A percentile compares a stretch with the other conserved stretches of the same genome.
phyloP scores from a whole-genome alignment of 768 basidiomycete genomes.

The Naganishia vaughanmartiniae region DNA sequence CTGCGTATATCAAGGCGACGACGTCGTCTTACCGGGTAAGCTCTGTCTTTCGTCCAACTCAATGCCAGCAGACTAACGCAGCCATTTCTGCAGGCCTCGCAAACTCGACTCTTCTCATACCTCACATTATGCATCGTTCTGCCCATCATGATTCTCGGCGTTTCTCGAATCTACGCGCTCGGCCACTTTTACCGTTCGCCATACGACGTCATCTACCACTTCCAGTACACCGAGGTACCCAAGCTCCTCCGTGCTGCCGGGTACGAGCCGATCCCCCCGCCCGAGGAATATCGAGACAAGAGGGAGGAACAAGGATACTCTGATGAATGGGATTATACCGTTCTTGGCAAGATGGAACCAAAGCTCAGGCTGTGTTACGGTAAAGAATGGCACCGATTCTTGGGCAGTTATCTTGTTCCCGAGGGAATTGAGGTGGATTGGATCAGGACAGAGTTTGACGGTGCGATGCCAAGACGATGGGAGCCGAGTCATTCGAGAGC shows the following conservation, averaged over 20 bases:
- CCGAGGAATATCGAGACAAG: slow-evolving; percentile 49
- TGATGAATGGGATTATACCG: slow-evolving; percentile 57
- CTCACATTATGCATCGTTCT: slow-evolving; percentile 71
- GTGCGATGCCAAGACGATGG: slow-evolving; percentile 83
- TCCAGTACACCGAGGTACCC: slow-evolving; percentile 78
- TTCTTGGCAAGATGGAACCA: slow-evolving; percentile 64
- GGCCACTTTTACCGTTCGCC: slow-evolving; percentile 90
- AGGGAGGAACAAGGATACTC: slow-evolving; percentile 59
- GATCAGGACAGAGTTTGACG: slow-evolving; percentile 86
- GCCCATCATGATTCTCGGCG: slow-evolving; percentile 66
- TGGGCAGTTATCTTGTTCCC: slow-evolving; percentile 83
- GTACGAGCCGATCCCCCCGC: slow-evolving; percentile 46
- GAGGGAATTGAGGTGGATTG: slow-evolving; percentile 78
- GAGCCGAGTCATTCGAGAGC: slow-evolving; percentile 50
- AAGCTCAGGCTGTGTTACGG: slow-evolving; percentile 73
- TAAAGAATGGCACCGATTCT: slow-evolving; percentile 96
- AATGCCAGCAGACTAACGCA: not conserved
- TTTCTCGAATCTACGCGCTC: slow-evolving; percentile 75
- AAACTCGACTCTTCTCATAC: slow-evolving; percentile 68
- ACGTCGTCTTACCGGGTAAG: slow-evolving; percentile 80
- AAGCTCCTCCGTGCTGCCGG: slow-evolving; percentile 61
- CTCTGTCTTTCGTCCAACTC: slow-evolving; percentile 22
- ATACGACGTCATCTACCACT: slow-evolving; percentile 64
- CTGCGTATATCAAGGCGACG: slow-evolving; percentile 68
- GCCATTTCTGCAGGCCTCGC: slow-evolving; percentile 64